Conservation (phyloP, 768 basidiomycete genomes). For the Cyclocybe cylindracea region DNA sequence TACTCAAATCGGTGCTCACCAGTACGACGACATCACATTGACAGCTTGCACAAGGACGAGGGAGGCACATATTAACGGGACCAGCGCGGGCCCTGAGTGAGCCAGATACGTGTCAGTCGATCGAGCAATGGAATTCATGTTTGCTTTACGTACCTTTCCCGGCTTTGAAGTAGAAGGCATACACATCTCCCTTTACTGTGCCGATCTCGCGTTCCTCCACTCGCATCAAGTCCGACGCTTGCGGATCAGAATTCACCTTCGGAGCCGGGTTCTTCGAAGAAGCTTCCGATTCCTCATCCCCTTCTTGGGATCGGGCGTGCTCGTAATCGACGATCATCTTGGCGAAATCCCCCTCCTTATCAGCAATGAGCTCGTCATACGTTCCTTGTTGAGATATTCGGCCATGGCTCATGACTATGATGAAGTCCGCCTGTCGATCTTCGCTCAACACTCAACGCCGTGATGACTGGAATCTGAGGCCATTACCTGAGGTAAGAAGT, state of each 20-base stretch:
- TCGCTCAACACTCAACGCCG: too few species aligned
- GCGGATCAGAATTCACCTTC: constrained; percentile 33
- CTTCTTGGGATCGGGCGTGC: constrained; percentile 27
- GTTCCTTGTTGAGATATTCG: constrained; percentile 80
- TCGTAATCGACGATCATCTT: constrained; percentile 77
- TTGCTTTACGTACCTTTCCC: constrained; percentile 49
- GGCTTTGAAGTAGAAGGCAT: constrained; percentile 63
- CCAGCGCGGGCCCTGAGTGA: too few species aligned
- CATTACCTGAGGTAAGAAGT: constrained; percentile 77
- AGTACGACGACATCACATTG: constrained; percentile 72
- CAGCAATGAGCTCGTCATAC: constrained; percentile 66
- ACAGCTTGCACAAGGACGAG: constrained; percentile 67
- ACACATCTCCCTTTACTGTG: constrained; percentile 53
- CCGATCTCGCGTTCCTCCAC: constrained; percentile 80
- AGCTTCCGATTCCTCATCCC: constrained; percentile 42
- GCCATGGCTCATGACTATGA: constrained; percentile 76
- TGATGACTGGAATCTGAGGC: too few species aligned
- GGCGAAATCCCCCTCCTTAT: constrained; percentile 60
- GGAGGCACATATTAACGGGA: constrained; percentile 28
- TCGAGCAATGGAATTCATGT: too few species aligned
- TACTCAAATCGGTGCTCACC: constrained; percentile 38
- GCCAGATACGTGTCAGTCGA: too few species aligned
- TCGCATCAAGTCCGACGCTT: constrained; percentile 71
- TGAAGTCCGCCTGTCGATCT: constrained; percentile 51
- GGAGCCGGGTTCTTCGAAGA: constrained; percentile 43